A percentile compares a stretch with the other conserved stretches of the same genome.
Evolutionary conservation across 2,329 filamentous ascomycete genomes (phyloP).

Genomic region (Onygenales sp.): DNA sequence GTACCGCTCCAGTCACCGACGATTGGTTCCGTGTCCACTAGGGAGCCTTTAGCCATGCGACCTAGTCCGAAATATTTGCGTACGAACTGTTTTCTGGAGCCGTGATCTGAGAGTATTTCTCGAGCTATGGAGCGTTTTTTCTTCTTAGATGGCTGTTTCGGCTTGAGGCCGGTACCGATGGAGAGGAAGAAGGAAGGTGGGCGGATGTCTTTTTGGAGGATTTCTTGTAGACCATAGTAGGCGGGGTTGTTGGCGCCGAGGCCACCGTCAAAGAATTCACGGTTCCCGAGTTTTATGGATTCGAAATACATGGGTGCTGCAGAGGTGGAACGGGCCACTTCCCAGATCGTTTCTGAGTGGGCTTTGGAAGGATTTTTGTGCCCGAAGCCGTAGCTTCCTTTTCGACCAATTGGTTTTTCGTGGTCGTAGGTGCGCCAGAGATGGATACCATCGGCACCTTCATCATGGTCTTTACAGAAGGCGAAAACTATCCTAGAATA

Average conservation of each 20-base stretch:
- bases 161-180: conserved; percentile 15
- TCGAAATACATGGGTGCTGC: conserved; percentile 34
- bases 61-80: background rate
- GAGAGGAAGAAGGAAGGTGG: conserved; percentile 16
- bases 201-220: conserved; percentile 12
- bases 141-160: background rate
- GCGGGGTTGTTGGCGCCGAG: conserved; percentile 26
- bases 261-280: conserved; percentile 24
- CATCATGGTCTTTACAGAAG: background rate
- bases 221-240: conserved; percentile 21
- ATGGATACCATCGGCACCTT: background rate
- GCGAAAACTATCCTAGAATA: background rate
- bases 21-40: background rate
- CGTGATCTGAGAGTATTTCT: background rate
- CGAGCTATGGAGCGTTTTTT: background rate
- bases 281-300: conserved; percentile 8
- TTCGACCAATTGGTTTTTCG: background rate
- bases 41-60: background rate
- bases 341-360: conserved; percentile 32
- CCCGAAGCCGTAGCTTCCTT: background rate
- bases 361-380: background rate
- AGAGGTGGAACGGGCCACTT: conserved; percentile 43
- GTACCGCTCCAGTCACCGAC: background rate
- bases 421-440: background rate
- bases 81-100: background rate